Conservation (phyloP, 345 rosid species). For the Stellera chamaejasme region DNA sequence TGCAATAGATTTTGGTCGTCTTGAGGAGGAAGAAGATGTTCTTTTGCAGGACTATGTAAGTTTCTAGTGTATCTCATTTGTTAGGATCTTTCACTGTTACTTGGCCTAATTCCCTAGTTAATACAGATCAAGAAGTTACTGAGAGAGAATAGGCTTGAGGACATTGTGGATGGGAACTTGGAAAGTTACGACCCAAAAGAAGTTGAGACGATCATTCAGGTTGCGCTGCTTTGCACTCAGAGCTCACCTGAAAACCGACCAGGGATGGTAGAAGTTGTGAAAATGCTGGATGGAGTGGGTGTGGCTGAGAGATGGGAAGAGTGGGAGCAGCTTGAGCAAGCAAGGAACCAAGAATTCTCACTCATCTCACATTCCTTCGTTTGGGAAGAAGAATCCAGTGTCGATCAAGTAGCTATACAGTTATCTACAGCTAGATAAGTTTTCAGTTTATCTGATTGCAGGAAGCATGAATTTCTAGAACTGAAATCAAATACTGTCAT, state of each 20-base stretch:
- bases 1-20: conserved; percentile 71
- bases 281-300: conserved; percentile 65
- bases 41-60: conserved; percentile 90
- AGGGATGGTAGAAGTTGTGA: conserved; percentile 62
- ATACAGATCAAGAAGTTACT: conserved; percentile 62
- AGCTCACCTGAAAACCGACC: conserved; percentile 77
- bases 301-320: conserved; percentile 67
- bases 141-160: conserved; percentile 61
- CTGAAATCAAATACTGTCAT: too few relatives aligned
- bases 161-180: conserved; percentile 66
- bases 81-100: too few relatives aligned
- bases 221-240: conserved; percentile 77
- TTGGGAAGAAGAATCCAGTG: conserved; percentile 62
- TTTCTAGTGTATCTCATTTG: neutral
- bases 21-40: conserved; percentile 89
- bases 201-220: conserved; percentile 68
- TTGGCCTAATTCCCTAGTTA: too few relatives aligned
- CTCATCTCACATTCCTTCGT: conserved; percentile 38
- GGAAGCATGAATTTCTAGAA: too few relatives aligned
- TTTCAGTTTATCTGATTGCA: neutral
- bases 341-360: conserved; percentile 43
- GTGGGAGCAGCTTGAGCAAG: conserved; percentile 71
- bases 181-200: conserved; percentile 39
- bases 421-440: conserved; percentile 63
- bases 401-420: conserved; percentile 74